Base-by-base conservation (phyloP, 2,329 filamentous ascomycete genomes). In the Magnaporthiopsis poae region DNA sequence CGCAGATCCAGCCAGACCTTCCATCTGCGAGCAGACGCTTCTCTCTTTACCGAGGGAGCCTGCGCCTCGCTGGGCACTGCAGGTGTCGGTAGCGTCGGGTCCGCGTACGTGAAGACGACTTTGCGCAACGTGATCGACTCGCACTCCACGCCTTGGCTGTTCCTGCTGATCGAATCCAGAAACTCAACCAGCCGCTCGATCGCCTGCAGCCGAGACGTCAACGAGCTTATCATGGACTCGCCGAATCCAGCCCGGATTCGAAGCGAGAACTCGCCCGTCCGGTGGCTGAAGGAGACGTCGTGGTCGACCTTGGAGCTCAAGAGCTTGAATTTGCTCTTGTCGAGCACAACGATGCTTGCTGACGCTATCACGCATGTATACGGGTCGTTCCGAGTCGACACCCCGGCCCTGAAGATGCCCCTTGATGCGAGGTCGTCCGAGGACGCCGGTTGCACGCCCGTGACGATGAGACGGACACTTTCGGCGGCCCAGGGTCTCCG, bases 131-230 rank as follows among this genome's bases (percentile, higher is more conserved):
- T 86, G 66, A 89, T 81, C 60, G 82, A 79, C 70, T 88, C 82
- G 73, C 84, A 84, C 61, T 79, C 78, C 52, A 90, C 82, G 65
- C 82, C 80, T 21, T 80, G 80, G 62, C 80, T 79, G 70, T 84
- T 80, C 69, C 80, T 79, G 66, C 86, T 80, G 69, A 93, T 84
- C 1, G 88, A 86, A 61, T 87, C 83, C 33, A 92, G 80, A 71
- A 90, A 91, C 61, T 84, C 83, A 59, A 91, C 87, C 35, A 95
- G 81, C 27, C 88, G 85, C 71, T 90, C 86, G 67, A 95, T 84
- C 15, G 87, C 84, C 70, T 86, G 83, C 62, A 92, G 79, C 35
- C 87, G 82, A 64, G 82, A 79, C 68, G 81, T 79, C 27, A 92
- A 80, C n/a, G 80, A 77, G 4, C 82, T 80, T 4, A 91, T 75